Base-by-base conservation (phyloP, 306 rosid species). In the Potentilla sterilis region DNA sequence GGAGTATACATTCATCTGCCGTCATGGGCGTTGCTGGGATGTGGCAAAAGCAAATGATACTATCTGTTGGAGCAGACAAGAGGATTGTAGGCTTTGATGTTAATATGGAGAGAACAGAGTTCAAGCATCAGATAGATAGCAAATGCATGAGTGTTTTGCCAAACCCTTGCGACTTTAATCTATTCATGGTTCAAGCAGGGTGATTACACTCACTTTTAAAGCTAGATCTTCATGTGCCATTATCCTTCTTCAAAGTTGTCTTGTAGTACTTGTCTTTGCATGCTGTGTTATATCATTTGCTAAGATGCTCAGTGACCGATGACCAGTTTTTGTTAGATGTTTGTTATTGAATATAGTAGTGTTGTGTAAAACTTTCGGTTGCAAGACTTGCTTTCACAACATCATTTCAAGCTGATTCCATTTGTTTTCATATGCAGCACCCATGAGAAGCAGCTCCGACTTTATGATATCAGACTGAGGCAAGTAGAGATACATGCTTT, bases 11-110 rank as follows among this genome's bases (percentile, higher is more conserved):
- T 83, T 86, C 97, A 48, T 96, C 99, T 74, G 98, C 99, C 74
- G 98, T 96, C 76, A 96, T 96, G 99, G 99, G 99, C 71, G 92
- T 90, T 41, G 96, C 97, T 37, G 99, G 97, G 75, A 83, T 96
- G 92, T 90, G 78, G 76, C 97, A 96, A 63, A 96, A 96, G 82
- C 90, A 85, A 52, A 83, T 89, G 13, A 91, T 96, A 68, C 84
- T 95, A 74, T 95, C 99, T 59, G 97, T 79, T 19, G 99, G 99
- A 74, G 98, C 98, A 22, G 99, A 96, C 90, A 90, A 44, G 85
- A 88, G 96, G 80, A 86, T 96, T 72, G 52, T 86, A 83, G 99
- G 98, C 48, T 92, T 74, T 77, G 96, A 96, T 72, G 81, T 79
- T 55, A 71, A 72, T 44, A 85, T 43, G 5, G 98, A 93, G 76